phyloP scores from a whole-genome alignment of 2,329 filamentous ascomycete genomes.

The Cercospora brassicicola region DNA sequence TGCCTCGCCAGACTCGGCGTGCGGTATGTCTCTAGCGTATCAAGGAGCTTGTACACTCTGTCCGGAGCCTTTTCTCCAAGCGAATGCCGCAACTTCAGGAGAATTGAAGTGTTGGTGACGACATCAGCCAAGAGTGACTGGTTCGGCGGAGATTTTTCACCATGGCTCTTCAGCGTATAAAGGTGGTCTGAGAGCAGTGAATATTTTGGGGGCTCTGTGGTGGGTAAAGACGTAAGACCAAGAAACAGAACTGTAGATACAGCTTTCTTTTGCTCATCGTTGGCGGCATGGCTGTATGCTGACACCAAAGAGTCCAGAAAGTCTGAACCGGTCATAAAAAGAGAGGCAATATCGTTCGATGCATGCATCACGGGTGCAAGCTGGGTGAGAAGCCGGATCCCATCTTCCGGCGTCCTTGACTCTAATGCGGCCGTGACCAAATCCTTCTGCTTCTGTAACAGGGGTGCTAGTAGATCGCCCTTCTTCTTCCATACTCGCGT shows the following conservation, averaged over 20 bases:
- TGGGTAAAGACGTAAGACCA: conserved; percentile 69
- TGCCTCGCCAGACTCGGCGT: conserved; percentile 54
- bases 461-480: conserved; percentile 53
- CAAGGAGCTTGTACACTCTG: conserved; percentile 61
- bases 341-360: conserved; percentile 57
- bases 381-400: conserved; percentile 47
- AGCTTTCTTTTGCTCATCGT: conserved; percentile 60
- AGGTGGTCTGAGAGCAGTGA: conserved; percentile 79
- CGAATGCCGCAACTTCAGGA: conserved; percentile 62
- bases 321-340: conserved; percentile 82
- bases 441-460: conserved; percentile 61
- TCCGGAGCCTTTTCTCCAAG: conserved; percentile 54
- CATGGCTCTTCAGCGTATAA: conserved; percentile 73
- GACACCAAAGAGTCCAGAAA: conserved; percentile 74
- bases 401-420: conserved; percentile 41
- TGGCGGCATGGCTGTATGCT: conserved; percentile 65
- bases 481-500: conserved; percentile 55
- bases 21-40: conserved; percentile 60
- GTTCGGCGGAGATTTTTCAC: conserved; percentile 59
- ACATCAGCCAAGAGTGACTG: conserved; percentile 75
- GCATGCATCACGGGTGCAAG: conserved; percentile 65
- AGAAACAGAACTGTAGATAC: conserved; percentile 75
- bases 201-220: conserved; percentile 65
- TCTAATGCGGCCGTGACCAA: conserved; percentile 64
- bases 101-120: conserved; percentile 74